Conservation (phyloP, 2,329 filamentous ascomycete genomes). For the Exophiala bonariae region DNA sequence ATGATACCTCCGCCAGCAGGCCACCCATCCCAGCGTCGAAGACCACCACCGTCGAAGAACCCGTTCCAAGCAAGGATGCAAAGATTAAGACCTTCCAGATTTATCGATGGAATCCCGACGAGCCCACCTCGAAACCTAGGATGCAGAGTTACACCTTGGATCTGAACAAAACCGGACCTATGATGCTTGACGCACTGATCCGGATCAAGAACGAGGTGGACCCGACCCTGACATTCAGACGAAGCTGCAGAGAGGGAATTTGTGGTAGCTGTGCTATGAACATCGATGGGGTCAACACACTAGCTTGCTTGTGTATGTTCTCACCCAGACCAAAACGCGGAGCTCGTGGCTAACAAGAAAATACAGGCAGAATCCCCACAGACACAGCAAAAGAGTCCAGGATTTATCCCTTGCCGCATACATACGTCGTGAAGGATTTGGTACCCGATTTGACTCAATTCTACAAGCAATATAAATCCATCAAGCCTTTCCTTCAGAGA, state of each 20-base stretch:
- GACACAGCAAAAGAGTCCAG: constrained; percentile 79
- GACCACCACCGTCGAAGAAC: constrained; percentile 62
- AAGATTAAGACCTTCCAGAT: constrained; percentile 94
- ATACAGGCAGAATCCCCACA: constrained; percentile 82
- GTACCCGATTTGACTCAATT: constrained; percentile 97
- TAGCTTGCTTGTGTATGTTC: constrained; percentile 96
- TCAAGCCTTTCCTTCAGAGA: constrained; percentile 97
- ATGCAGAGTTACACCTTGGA: constrained; percentile 97
- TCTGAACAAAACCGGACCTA: constrained; percentile 97
- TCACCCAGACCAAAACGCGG: constrained; percentile 7
- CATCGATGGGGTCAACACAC: constrained; percentile 97
- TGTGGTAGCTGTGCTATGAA: constrained; percentile 99
- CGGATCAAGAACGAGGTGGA: constrained; percentile 99
- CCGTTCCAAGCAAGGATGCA: constrained; percentile 56
- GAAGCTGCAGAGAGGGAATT: constrained; percentile 96
- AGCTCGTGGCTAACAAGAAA: constrained; percentile 11
- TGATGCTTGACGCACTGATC: constrained; percentile 96
- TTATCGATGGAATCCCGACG: constrained; percentile 98
- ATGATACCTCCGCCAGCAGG: constrained; percentile 32
- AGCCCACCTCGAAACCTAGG: constrained; percentile 84
- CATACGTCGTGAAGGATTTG: constrained; percentile 98
- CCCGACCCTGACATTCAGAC: constrained; percentile 90
- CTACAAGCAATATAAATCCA: constrained; percentile 99
- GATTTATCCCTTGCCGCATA: constrained; percentile 97
- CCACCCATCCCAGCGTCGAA: constrained; percentile 49